Evolutionary conservation across 345 rosid genomes (phyloP).

Genomic region (Gossypium longicalyx): DNA sequence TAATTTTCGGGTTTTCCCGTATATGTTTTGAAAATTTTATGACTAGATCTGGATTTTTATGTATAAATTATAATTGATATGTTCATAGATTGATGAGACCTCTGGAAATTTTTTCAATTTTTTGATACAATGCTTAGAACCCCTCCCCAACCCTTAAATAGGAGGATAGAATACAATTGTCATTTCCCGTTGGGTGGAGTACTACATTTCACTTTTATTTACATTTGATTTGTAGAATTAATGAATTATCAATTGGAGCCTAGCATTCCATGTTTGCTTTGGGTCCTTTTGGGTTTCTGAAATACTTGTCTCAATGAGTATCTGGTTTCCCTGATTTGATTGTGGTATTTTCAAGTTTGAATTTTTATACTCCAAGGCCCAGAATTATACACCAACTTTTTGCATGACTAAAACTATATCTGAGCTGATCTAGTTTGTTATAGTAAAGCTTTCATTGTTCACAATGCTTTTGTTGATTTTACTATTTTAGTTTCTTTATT

Average conservation of each 20-base stretch:
- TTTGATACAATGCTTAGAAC: background rate
- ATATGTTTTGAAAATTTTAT: background rate
- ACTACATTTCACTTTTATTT: background rate
- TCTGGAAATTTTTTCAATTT: background rate
- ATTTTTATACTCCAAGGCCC: background rate
- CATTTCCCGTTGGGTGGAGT: no score
- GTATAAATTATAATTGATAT: background rate
- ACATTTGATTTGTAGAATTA: background rate
- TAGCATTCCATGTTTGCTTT: background rate
- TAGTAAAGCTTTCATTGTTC: background rate
- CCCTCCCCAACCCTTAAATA: no score
- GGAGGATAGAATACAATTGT: background rate
- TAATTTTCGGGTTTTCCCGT: background rate
- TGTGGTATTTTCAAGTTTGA: background rate
- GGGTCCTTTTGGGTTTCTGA: background rate
- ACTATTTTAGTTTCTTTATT: background rate
- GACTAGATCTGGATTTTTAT: background rate
- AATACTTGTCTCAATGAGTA: background rate
- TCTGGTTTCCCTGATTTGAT: background rate
- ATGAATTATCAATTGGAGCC: background rate
- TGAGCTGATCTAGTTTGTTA: background rate
- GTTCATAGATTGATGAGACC: background rate
- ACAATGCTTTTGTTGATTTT: background rate
- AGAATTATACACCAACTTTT: background rate
- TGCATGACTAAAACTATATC: background rate